phyloP scores from a whole-genome alignment of 371 early-diverging fungal genomes.

The Funneliformis caledonium region DNA sequence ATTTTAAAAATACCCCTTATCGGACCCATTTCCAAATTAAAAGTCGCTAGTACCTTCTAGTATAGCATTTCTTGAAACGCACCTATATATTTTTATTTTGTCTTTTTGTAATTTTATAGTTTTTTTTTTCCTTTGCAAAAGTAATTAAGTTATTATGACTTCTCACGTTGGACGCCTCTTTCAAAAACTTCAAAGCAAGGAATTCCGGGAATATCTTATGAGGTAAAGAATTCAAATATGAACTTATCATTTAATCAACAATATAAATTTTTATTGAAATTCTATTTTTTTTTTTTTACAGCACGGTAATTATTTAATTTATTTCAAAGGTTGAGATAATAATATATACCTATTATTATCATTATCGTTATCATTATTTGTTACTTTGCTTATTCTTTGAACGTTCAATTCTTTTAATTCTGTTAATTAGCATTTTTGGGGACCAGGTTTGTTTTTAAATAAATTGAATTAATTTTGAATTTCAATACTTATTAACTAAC shows the following conservation, averaged over 20 bases:
- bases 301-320: conserved; percentile 7
- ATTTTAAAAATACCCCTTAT: too few species aligned
- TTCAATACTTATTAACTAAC: neutral
- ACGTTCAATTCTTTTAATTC: too few species aligned
- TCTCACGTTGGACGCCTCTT: neutral
- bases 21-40: too few species aligned
- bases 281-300: neutral
- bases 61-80: too few species aligned
- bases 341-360: neutral
- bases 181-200: neutral
- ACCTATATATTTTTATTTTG: too few species aligned
- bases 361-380: neutral
- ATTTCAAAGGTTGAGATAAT: neutral
- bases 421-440: conserved; percentile 80
- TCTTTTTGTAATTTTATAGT: too few species aligned
- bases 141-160: neutral
- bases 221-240: neutral
- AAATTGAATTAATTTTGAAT: neutral
- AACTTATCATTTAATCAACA: neutral
- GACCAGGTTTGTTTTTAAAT: conserved; percentile 62
- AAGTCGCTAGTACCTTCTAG: too few species aligned
- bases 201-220: conserved; percentile 20
- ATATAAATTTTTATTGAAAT: neutral
- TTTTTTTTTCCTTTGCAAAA: too few species aligned
- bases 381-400: neutral